Percentiles rank a stretch among this genome's conserved stretches.
Conservation (phyloP, 2,329 filamentous ascomycete genomes). For the Epichloe elymi region DNA sequence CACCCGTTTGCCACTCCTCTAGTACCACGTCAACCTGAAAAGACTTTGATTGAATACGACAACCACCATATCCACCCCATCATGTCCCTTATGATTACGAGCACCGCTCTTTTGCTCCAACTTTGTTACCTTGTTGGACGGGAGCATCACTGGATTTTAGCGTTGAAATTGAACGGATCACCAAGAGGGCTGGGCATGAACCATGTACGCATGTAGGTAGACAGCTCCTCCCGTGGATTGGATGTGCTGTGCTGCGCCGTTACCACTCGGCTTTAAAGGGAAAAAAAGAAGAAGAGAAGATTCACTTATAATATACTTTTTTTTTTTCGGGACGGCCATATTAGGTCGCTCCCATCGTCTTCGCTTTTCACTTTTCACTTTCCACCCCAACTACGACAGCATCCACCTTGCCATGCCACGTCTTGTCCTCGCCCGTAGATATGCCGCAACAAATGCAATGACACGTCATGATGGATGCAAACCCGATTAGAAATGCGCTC, state of each 20-base stretch:
- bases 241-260: background rate
- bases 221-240: no score
- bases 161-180: background rate
- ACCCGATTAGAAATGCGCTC: background rate
- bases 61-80: background rate
- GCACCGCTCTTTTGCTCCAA: background rate
- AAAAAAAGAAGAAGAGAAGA: rapidly evolving
- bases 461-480: background rate
- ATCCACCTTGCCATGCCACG: background rate
- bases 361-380: background rate
- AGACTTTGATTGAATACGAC: slow-evolving; percentile 1
- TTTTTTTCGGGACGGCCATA: background rate
- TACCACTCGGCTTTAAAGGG: background rate
- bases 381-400: background rate
- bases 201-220: no score
- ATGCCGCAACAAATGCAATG: background rate
- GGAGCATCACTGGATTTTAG: background rate
- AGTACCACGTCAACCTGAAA: slow-evolving; percentile 7
- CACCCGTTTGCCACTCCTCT: background rate
- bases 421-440: background rate
- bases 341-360: background rate
- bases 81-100: background rate
- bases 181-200: no score
- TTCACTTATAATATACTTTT: background rate
- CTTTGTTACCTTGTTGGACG: background rate